Evolutionary conservation across 371 early-diverging fungal genomes (phyloP).

Genomic region (Mucor sp.): DNA sequence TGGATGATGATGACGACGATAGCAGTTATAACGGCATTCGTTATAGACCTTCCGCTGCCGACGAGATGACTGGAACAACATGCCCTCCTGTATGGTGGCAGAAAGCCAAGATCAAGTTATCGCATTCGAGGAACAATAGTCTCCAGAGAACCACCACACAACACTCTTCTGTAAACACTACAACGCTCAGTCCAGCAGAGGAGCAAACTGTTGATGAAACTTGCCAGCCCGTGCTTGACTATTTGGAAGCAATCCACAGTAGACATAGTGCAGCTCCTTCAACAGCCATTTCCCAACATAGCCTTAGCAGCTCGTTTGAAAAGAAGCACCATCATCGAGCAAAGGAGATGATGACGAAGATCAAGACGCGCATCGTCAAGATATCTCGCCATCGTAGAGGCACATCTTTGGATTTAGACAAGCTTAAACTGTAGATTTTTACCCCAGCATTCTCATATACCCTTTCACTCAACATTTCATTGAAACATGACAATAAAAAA

Average conservation of each 20-base stretch:
- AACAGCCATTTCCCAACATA: neutral
- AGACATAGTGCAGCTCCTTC: neutral
- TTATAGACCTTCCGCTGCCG: constrained; percentile 15
- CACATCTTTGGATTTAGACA: neutral
- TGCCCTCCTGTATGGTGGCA: constrained; percentile 37
- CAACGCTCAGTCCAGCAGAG: neutral
- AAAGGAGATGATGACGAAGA: neutral
- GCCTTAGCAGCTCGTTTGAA: neutral
- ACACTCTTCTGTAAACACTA: neutral
- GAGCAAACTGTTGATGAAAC: neutral
- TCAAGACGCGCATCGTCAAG: neutral
- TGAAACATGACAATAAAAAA: neutral
- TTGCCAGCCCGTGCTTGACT: neutral
- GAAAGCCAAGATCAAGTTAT: constrained; percentile 19
- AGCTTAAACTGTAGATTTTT: neutral
- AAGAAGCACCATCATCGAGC: neutral
- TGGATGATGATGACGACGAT: neutral
- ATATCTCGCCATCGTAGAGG: neutral
- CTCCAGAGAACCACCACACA: no score
- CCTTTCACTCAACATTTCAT: neutral
- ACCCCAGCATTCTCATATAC: neutral
- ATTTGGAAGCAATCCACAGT: neutral
- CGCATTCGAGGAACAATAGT: neutral
- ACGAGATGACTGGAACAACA: constrained; percentile 29
- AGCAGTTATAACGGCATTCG: neutral